Percentiles rank a stretch among this genome's conserved stretches.
These are phyloP conservation scores for Thecaphora frezii DNA, from an alignment of 1,284 basidiomycete species.

Conservation along the genomic window DNA sequence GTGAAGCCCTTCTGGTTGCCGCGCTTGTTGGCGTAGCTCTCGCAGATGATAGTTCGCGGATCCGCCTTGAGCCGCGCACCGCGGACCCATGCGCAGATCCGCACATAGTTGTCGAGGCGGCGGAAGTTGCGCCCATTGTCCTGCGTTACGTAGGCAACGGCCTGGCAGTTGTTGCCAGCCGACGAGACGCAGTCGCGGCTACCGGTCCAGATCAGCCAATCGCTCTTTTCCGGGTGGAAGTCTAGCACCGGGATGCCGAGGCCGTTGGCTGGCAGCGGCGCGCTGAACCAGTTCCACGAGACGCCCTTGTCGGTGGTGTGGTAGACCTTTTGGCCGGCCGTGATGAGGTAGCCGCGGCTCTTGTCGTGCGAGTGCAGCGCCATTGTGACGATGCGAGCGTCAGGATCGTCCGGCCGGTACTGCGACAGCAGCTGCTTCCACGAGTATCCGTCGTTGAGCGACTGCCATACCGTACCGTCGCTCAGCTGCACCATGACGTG, in stretches of 20 bases:
- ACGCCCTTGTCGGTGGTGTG: constrained; percentile 79
- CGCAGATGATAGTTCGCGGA: constrained; percentile 85
- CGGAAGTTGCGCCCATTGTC: constrained; percentile 74
- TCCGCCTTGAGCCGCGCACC: constrained; percentile 76
- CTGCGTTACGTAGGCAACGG: constrained; percentile 45
- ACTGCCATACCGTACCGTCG: constrained; percentile 85
- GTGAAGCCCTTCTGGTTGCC: constrained; percentile 69
- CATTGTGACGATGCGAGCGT: constrained; percentile 66
- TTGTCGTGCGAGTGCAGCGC: constrained; percentile 78
- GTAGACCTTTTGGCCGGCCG: constrained; percentile 68
- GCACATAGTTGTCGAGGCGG: constrained; percentile 80
- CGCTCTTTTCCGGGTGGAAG: constrained; percentile 80
- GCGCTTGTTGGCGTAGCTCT: constrained; percentile 78
- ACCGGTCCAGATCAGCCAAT: constrained; percentile 88
- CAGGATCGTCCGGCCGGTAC: constrained; percentile 55
- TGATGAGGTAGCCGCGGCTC: constrained; percentile 88
- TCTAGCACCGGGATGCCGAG: constrained; percentile 76
- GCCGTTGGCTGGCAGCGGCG: constrained; percentile 75
- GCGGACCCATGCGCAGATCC: constrained; percentile 87
- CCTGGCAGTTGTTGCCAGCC: constrained; percentile 44
- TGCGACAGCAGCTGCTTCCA: constrained; percentile 70
- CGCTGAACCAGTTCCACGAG: constrained; percentile 69
- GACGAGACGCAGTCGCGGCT: constrained; percentile 66
- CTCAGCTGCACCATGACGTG: constrained; percentile 80
- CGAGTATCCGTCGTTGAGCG: constrained; percentile 87